Base-by-base conservation (phyloP, 768 basidiomycete species). In the Lentinula lateritia region DNA sequence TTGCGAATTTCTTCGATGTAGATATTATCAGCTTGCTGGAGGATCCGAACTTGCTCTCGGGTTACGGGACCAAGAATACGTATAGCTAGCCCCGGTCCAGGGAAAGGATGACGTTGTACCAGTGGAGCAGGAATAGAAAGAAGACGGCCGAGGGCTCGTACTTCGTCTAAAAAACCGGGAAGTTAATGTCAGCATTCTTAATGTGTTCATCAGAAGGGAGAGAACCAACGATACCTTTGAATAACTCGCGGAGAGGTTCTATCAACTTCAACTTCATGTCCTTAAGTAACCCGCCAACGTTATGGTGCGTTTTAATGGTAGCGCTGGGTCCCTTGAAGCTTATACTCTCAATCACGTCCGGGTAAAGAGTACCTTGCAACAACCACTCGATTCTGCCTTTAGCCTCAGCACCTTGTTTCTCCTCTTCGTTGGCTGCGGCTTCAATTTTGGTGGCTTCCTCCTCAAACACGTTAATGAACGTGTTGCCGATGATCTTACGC, bases 221-320 rank as follows among this genome's bases (percentile, higher is more conserved):
- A 28, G 42, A 35, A 6, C 18, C 0, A 5, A 53, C 71, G 79
- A 23, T 66, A 93, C 96, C 97, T 80, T 99, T 98, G 86, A 99
- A 99, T 16, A 99, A 81, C 78, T 98, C 97, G 39, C 97, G 83
- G 41, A 99, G 78, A 18, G 97, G 97, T 76, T 99, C 97, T 66
- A 99, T 98, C 54, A 99, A 82, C 78, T 98, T 98, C 68, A 99
- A 83, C 74, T 94, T 97, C 97, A 98, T 99, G 75, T 98, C 90
- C 71, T 90, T 92, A 63, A 98, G 81, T 56, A 99, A 78, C 3
- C 96, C 96, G 34, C 97, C 97, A 66, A 98, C 97, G 66, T 99
- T 99, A 74, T 98, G 97, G 73, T 99, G 97, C 2, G 97, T 98
- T 82, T 99, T 99, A 81, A 99, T 99, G 9, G 96, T 98, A 42